phyloP scores from a whole-genome alignment of 495 filamentous ascomycete species.

The Xanthoparmelia taractica region DNA sequence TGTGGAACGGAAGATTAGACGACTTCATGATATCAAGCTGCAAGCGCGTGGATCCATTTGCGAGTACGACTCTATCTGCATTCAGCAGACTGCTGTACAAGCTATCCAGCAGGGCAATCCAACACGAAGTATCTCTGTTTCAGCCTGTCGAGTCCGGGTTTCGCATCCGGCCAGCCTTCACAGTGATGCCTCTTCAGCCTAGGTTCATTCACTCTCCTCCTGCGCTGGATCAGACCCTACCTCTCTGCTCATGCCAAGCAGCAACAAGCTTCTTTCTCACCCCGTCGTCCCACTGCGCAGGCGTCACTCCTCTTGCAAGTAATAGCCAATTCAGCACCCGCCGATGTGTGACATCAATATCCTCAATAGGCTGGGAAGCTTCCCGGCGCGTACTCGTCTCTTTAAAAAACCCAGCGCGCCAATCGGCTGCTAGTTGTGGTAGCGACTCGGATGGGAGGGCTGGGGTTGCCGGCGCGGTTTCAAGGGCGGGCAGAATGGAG shows the following conservation, averaged over 20 bases:
- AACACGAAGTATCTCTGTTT: slow-evolving; percentile 13
- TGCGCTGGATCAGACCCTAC: slow-evolving; percentile 23
- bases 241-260: slow-evolving; percentile 12
- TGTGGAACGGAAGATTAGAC: slow-evolving; percentile 42
- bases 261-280: slow-evolving; percentile 16
- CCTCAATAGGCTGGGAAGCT: slow-evolving; percentile 20
- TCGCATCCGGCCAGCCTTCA: slow-evolving; percentile 16
- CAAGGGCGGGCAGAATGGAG: slow-evolving; percentile 24
- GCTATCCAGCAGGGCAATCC: neutral
- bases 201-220: neutral
- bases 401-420: slow-evolving; percentile 27
- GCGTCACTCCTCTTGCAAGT: slow-evolving; percentile 14
- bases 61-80: slow-evolving; percentile 34
- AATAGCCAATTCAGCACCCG: slow-evolving; percentile 26
- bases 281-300: slow-evolving; percentile 17
- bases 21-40: slow-evolving; percentile 46
- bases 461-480: slow-evolving; percentile 24
- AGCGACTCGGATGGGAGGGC: slow-evolving; percentile 20
- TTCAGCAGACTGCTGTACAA: neutral
- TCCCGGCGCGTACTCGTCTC: slow-evolving; percentile 21
- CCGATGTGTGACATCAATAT: slow-evolving; percentile 29
- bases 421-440: slow-evolving; percentile 20
- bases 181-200: neutral
- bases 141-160: slow-evolving; percentile 10
- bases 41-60: slow-evolving; percentile 49